These are phyloP conservation scores for Leccinum longicurvipes DNA, from an alignment of 768 basidiomycete genomes.

Conservation along the genomic window DNA sequence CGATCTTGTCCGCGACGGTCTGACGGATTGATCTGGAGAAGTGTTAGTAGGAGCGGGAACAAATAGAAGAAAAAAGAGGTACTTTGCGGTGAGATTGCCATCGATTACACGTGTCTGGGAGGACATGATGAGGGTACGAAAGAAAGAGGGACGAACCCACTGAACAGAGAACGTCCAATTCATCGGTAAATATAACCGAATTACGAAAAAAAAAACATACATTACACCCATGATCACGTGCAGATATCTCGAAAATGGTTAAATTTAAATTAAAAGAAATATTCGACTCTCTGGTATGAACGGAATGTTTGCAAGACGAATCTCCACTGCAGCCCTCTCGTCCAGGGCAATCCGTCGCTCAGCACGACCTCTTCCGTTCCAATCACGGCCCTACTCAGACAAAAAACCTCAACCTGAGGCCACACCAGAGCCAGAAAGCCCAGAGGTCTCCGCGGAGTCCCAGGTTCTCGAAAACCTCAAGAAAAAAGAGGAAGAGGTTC, in stretches of 20 bases:
- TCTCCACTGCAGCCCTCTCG: slow-evolving; percentile 55
- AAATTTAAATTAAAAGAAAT: no score
- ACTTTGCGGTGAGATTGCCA: slow-evolving; percentile 85
- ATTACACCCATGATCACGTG: slow-evolving; percentile 22
- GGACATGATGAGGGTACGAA: slow-evolving; percentile 35
- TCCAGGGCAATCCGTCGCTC: slow-evolving; percentile 44
- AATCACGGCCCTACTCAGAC: slow-evolving; percentile 58
- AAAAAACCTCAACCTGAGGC: slow-evolving; percentile 34
- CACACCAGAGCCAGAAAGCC: slow-evolving; percentile 14
- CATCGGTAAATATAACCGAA: slow-evolving; percentile 12
- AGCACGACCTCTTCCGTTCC: slow-evolving; percentile 14
- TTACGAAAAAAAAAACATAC: neutral
- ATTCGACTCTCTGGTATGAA: slow-evolving; percentile 48
- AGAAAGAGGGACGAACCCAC: slow-evolving; percentile 9
- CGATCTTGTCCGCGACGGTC: slow-evolving; percentile 68
- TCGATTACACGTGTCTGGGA: slow-evolving; percentile 82
- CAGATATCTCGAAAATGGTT: no score
- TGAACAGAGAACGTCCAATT: neutral
- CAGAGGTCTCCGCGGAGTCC: slow-evolving; percentile 33
- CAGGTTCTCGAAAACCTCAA: slow-evolving; percentile 57
- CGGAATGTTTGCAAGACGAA: slow-evolving; percentile 46
- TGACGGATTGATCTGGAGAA: slow-evolving; percentile 72
- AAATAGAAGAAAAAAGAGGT: slow-evolving; percentile 18
- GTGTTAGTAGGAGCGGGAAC: slow-evolving; percentile 8
- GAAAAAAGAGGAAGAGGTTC: slow-evolving; percentile 75